These are phyloP conservation scores for Aspergillus avenaceus DNA, from an alignment of 495 filamentous ascomycete species.

Conservation along the genomic window DNA sequence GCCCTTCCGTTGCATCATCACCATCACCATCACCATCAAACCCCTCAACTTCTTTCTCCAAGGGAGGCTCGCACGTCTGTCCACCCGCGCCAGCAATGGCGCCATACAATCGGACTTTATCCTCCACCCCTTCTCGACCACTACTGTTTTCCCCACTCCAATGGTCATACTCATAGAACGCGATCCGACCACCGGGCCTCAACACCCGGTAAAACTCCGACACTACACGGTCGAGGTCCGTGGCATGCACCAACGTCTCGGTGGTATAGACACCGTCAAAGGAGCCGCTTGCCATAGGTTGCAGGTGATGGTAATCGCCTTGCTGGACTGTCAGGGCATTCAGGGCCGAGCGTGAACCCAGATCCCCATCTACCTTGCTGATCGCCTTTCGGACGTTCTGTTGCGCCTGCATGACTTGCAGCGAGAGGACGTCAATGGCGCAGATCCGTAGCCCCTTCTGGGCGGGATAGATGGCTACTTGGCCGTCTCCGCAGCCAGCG, in stretches of 20 bases:
- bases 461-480: constrained; percentile 47
- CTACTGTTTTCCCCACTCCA: constrained; percentile 19
- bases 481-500: constrained; percentile 48
- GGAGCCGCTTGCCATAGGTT: constrained; percentile 26
- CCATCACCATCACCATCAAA: constrained; percentile 24
- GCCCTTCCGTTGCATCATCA: too few relatives aligned
- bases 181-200: constrained; percentile 44
- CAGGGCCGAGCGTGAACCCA: constrained; percentile 17
- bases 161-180: constrained; percentile 51
- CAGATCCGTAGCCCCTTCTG: constrained; percentile 31
- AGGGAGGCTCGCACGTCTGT: constrained; percentile 3
- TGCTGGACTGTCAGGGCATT: constrained; percentile 32
- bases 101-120: constrained; percentile 33
- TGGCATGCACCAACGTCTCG: constrained; percentile 57
- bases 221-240: constrained; percentile 40
- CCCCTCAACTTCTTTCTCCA: constrained; percentile 1
- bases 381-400: constrained; percentile 28
- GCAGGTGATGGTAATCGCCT: constrained; percentile 53
- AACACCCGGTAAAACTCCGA: constrained; percentile 46
- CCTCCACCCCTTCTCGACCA: constrained; percentile 22
- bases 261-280: constrained; percentile 57
- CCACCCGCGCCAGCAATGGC: constrained; percentile 36
- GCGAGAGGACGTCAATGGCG: constrained; percentile 49
- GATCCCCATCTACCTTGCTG: neutral
- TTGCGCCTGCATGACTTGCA: constrained; percentile 42